phyloP scores from a whole-genome alignment of 2,329 filamentous ascomycete genomes.

The Diaporthe longicolla region DNA sequence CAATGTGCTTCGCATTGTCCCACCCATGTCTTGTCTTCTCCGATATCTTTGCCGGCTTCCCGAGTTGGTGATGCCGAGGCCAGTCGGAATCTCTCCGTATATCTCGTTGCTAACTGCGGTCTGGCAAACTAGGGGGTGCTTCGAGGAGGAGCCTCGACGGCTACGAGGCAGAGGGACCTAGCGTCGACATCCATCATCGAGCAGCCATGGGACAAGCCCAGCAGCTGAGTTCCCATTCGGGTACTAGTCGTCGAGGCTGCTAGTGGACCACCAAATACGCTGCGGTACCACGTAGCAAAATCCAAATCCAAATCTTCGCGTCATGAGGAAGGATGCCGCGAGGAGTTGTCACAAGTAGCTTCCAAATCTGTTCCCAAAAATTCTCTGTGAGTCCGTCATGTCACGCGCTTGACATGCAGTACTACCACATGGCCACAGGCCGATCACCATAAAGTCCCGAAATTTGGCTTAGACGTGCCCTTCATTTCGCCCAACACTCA shows the following conservation, averaged over 20 bases:
- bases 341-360: conserved; percentile 2
- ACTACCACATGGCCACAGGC: neutral
- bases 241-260: conserved; percentile 14
- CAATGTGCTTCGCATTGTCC: neutral
- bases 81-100: neutral
- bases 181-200: neutral
- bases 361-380: conserved; percentile 18
- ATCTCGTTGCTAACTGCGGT: neutral
- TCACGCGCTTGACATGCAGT: conserved; percentile 29
- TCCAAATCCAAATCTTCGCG: neutral
- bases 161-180: neutral
- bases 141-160: neutral
- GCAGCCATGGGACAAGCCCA: neutral
- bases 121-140: neutral
- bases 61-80: conserved; percentile 1
- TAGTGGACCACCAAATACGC: neutral
- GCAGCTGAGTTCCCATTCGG: neutral
- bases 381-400: neutral
- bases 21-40: neutral
- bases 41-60: conserved; percentile 12
- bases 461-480: conserved; percentile 19
- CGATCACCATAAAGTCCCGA: conserved; percentile 27
- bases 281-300: conserved; percentile 2
- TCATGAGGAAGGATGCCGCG: neutral
- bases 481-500: conserved; percentile 5